Evolutionary conservation across 2,329 filamentous ascomycete genomes (phyloP).

Genomic region (Pseudocercospora ulei): DNA sequence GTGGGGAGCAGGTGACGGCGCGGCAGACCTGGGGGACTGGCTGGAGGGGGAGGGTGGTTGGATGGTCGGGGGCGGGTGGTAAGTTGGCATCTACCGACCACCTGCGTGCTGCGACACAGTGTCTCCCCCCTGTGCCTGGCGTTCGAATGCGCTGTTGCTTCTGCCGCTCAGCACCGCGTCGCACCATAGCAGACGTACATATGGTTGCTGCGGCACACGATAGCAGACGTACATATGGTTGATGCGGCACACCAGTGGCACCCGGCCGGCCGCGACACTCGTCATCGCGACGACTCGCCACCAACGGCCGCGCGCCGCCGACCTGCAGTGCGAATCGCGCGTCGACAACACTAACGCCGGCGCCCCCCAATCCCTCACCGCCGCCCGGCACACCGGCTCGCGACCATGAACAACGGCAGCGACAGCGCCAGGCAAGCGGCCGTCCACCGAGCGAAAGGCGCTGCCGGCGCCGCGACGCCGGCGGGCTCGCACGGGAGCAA

Average conservation of each 20-base stretch:
- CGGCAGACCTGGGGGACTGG: not conserved
- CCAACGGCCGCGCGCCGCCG: slow-evolving; percentile 11
- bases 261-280: slow-evolving; percentile 1
- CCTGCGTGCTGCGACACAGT: slow-evolving; percentile 1
- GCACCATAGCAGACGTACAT: slow-evolving; percentile 7
- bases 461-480: slow-evolving; percentile 43
- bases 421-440: slow-evolving; percentile 44
- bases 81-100: not conserved
- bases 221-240: no score
- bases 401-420: slow-evolving; percentile 23
- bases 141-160: not conserved
- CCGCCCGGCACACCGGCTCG: slow-evolving; percentile 8
- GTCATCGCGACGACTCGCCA: slow-evolving; percentile 14
- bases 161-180: not conserved
- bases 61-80: not conserved
- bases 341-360: slow-evolving; percentile 9
- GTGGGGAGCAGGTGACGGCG: not conserved
- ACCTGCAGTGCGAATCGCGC: slow-evolving; percentile 9
- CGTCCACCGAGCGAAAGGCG: slow-evolving; percentile 57
- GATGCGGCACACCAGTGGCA: slow-evolving; percentile 9
- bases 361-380: slow-evolving; percentile 13
- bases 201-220: slow-evolving; percentile 8
- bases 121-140: slow-evolving; percentile 3
- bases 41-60: not conserved
- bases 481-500: slow-evolving; percentile 15